These are phyloP conservation scores for Globisporangium lucens DNA, from an alignment of 352 stramenopile genomes.

Conservation along the genomic window DNA sequence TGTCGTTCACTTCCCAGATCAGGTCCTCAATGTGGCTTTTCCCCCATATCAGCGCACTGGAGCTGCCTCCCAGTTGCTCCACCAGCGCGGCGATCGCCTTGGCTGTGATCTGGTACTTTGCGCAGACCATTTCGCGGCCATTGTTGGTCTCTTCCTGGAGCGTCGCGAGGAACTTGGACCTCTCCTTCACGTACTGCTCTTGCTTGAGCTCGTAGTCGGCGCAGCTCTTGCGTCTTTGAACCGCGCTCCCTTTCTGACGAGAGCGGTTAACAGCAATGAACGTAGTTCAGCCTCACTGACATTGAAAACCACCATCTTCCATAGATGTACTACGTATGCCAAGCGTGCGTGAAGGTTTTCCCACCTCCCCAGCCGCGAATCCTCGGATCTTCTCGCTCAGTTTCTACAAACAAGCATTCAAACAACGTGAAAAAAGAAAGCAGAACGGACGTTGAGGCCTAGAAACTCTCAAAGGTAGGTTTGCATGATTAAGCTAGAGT, in stretches of 20 bases:
- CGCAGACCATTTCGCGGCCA: slow-evolving; percentile 49
- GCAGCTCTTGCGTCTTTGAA: slow-evolving; percentile 21
- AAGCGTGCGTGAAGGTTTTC: neutral
- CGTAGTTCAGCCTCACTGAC: neutral
- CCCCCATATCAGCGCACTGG: slow-evolving; percentile 23
- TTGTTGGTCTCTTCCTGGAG: slow-evolving; percentile 58
- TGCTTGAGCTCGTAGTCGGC: slow-evolving; percentile 38
- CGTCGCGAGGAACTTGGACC: slow-evolving; percentile 40
- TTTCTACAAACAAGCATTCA: slow-evolving; percentile 24
- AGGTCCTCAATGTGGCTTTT: slow-evolving; percentile 59
- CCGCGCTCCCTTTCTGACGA: slow-evolving; percentile 3
- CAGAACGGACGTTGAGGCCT: neutral
- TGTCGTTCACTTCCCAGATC: slow-evolving; percentile 82
- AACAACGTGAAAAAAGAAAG: neutral
- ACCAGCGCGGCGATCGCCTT: slow-evolving; percentile 50
- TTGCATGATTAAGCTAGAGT: neutral
- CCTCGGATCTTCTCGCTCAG: slow-evolving; percentile 34
- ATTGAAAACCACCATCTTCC: neutral
- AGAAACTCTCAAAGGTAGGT: neutral
- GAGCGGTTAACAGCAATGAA: neutral
- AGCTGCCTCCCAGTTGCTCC: slow-evolving; percentile 53
- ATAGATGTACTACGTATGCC: neutral
- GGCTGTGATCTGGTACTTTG: slow-evolving; percentile 48
- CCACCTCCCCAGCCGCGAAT: slow-evolving; percentile 5
- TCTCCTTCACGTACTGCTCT: slow-evolving; percentile 36